Conservation (phyloP, 106 monocot species). For the Apostasia shenzhenica region DNA sequence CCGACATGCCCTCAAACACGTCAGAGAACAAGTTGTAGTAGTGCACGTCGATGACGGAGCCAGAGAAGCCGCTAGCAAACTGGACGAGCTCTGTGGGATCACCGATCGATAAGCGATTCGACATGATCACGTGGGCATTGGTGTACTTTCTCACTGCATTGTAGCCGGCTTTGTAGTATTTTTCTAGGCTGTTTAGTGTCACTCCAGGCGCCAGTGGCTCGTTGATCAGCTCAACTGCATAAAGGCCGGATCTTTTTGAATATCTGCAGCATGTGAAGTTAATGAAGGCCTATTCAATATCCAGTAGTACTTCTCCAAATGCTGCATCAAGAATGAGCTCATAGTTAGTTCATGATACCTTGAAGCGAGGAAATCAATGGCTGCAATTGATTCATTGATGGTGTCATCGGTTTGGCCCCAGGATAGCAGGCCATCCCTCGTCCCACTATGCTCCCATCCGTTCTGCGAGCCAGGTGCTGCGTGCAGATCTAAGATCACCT, state of each 20-base stretch:
- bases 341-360: conserved; percentile 12
- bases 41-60: conserved; percentile 44
- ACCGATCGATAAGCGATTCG: conserved; percentile 9
- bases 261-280: conserved; percentile 7
- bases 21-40: conserved; percentile 41
- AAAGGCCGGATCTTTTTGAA: conserved; percentile 13
- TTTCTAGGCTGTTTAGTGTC: conserved; percentile 12
- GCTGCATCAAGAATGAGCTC: no score
- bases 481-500: conserved; percentile 60
- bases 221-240: conserved; percentile 41
- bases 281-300: no score
- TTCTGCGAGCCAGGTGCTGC: conserved; percentile 67
- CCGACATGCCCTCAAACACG: conserved; percentile 11
- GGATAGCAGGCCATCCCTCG: conserved; percentile 23
- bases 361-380: conserved; percentile 28
- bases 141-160: conserved; percentile 28
- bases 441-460: conserved; percentile 21
- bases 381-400: conserved; percentile 20
- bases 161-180: conserved; percentile 42
- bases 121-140: conserved; percentile 46
- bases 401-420: conserved; percentile 17
- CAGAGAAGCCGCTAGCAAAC: conserved; percentile 28
- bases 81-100: conserved; percentile 27
- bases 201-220: conserved; percentile 35
- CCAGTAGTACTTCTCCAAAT: no score